Conservation (phyloP, 2,329 filamentous ascomycete genomes). For the Talaromyces verruculosus region DNA sequence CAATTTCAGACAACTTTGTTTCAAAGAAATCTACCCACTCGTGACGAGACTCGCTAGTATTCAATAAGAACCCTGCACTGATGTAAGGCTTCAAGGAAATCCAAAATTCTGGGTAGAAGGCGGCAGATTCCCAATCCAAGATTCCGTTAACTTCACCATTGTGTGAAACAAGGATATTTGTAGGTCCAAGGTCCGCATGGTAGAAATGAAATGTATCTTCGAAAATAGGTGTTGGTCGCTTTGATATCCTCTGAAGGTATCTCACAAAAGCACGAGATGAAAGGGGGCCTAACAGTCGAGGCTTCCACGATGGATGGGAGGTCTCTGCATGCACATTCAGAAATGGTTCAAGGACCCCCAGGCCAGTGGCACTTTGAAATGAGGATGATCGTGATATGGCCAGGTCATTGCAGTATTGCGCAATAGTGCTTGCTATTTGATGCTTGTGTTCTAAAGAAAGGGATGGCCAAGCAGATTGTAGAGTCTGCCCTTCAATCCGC, state of each 20-base stretch:
- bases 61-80: not conserved
- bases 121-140: too few species aligned
- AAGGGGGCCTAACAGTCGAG: not conserved
- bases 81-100: too few species aligned
- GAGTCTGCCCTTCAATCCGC: not conserved
- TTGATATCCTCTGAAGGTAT: not conserved
- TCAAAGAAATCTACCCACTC: not conserved
- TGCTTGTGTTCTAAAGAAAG: not conserved
- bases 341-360: not conserved
- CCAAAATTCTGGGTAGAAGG: too few species aligned
- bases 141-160: too few species aligned
- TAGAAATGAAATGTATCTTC: not conserved
- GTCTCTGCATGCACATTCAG: not conserved
- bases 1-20: not conserved
- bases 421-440: not conserved
- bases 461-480: not conserved
- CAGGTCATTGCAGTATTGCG: not conserved
- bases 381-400: not conserved
- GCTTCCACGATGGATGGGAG: not conserved
- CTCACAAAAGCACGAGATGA: not conserved
- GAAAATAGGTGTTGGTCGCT: not conserved
- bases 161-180: too few species aligned
- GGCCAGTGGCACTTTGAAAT: not conserved
- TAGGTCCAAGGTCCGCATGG: too few species aligned
- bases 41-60: not conserved